Evolutionary conservation across 1,284 basidiomycete genomes (phyloP), one percentile per base, ranked within the genome.

Genomic region (Cryptococcus amylolentus): DNA sequence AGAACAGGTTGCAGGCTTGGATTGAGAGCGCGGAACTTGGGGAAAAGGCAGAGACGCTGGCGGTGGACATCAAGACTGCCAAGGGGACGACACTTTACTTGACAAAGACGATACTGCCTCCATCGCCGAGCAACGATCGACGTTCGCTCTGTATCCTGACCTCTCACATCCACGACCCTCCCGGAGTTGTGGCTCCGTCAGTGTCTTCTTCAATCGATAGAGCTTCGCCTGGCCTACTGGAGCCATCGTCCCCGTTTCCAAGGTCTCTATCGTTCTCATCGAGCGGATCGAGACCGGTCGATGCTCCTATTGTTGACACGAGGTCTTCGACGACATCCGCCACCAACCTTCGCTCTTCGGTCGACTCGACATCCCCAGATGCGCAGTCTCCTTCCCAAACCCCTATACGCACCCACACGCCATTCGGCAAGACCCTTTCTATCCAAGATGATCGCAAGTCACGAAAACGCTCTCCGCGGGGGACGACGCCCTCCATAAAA

Each of bases 131-230:
- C n/a, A 67, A 62, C 6, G 47, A 46, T 4, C 62, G 58, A 0
- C 63, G 67, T 37, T 42, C 60, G 3, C 62, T 70, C 40, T 68
- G 66, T 51, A 53, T 68, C 37, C 56, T 70, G 54, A 70, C 66
- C 9, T 65, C 68, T 2, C 65, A 67, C 42, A 20, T 28, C 12
- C 31, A 52, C 42, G 18, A 23, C 16, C n/a, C 4, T 16, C 26
- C 35, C 38, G 28, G 23, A 9, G 38, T 5, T 9, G 7, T 35
- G 16, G 0, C 44, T 14, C 18, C 35, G 18, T 18, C 42, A 39
- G 13, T 16, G 14, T 42, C 41, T 18, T 42, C 41, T 7, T 35
- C 31, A 35, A n/a, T 9, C 10, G 41, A 42, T 20, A 16, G n/a
- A 18, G n/a, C 35, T 49, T 20, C 37, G 26, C 16, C 18, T 47